Base-by-base conservation (phyloP, 192 early-diverging fungal genomes). In the Spizellomyces sp. region DNA sequence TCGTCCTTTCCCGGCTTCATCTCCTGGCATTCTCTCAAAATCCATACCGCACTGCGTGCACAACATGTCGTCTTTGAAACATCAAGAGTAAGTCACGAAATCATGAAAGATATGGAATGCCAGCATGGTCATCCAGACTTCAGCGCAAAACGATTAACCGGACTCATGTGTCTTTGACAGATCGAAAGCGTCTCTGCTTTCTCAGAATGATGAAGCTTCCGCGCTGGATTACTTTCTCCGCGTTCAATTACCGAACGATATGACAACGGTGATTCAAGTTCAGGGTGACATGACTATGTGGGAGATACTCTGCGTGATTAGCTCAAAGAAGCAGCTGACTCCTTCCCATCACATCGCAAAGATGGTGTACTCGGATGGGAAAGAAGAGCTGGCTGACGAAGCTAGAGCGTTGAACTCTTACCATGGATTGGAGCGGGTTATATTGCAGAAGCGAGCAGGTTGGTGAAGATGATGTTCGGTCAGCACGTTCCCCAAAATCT, bases 261-360 rank as follows among this genome's bases (percentile, higher is more conserved):
- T 68, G 58, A 79, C 77, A 10, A 77, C 82, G n/a, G 82, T 84
- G 5, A 77, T 84, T n/a, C 58, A 55, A 43, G 69, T 82, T 27
- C 61, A 77, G 41, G 46, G 54, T 22, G 80, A 78, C 48, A 81
- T 80, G 78, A 75, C 75, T 12, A 77, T 84, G 70, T 74, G 75
- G 74, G 82, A 84, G 45, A 66, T 81, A 9, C 65, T 84, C 59
- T 74, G 65, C 48, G 66, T 79, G 1, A 76, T 79, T n/a, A 42
- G 60, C 57, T 70, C 71, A 3, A 83, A 82, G 64, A 77, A 76
- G 56, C 73, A 79, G 66, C 64, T 81, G 12, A 66, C 69, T n/a
- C 79, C 78, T 22, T 78, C 74, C n/a, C 69, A 79, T 27, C 69
- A 78, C 64, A 55, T 41, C n/a, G 57, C 63, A 10, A 81, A 78